A percentile compares a stretch with the other conserved stretches of the same genome.
phyloP scores from a whole-genome alignment of 192 early-diverging fungal species.

The Rhizophagus prolifer region DNA sequence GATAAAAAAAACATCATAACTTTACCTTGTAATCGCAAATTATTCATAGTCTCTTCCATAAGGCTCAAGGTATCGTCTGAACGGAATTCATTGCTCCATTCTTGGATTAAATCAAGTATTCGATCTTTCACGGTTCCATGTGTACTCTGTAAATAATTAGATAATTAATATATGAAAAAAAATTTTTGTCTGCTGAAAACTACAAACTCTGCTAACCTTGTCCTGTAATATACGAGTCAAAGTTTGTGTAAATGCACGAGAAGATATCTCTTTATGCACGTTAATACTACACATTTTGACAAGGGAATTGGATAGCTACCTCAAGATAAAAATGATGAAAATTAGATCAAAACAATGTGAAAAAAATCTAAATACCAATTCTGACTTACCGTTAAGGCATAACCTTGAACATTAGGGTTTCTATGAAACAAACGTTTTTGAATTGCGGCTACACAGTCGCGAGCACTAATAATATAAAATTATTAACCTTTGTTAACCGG shows the following conservation, averaged over 20 bases:
- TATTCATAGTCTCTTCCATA: conserved; percentile 74
- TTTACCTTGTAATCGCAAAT: conserved; percentile 54
- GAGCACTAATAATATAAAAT: conserved; percentile 46
- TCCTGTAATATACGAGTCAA: conserved; percentile 74
- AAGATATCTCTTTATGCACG: conserved; percentile 82
- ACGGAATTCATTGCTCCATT: conserved; percentile 87
- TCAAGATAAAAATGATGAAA: conserved; percentile 30
- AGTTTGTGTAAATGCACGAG: conserved; percentile 78
- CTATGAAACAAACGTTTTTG: conserved; percentile 71
- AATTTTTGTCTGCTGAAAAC: neutral
- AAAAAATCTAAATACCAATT: neutral
- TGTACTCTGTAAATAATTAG: conserved; percentile 42
- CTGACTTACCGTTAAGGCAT: conserved; percentile 58
- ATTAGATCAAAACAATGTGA: neutral
- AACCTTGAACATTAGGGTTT: conserved; percentile 82
- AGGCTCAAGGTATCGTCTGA: conserved; percentile 75
- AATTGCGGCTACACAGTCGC: conserved; percentile 67
- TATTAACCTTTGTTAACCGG: neutral
- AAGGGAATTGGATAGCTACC: conserved; percentile 79
- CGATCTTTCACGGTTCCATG: conserved; percentile 81
- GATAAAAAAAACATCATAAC: neutral
- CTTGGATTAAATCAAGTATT: conserved; percentile 85
- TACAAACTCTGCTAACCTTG: conserved; percentile 42
- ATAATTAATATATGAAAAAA: neutral
- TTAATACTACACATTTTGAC: conserved; percentile 86